Evolutionary conservation across 2,329 filamentous ascomycete species (phyloP).

Genomic region (Pseudocercospora vitis): DNA sequence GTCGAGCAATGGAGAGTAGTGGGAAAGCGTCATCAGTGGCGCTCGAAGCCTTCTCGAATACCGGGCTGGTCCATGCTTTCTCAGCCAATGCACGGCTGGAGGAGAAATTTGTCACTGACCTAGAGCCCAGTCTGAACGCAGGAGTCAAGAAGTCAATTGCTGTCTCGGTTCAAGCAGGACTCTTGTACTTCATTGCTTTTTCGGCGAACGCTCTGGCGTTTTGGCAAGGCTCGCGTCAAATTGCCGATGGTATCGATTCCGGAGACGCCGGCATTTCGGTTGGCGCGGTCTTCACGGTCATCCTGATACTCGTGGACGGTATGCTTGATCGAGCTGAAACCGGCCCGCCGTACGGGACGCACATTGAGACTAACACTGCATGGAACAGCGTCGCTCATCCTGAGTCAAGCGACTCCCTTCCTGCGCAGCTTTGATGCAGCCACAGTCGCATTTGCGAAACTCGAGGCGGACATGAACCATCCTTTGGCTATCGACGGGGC

Average conservation of each 20-base stretch:
- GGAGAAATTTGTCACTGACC: constrained; percentile 56
- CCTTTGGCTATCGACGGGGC: constrained; percentile 43
- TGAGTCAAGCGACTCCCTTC: constrained; percentile 49
- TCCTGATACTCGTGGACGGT: constrained; percentile 56
- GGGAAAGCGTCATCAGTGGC: constrained; percentile 63
- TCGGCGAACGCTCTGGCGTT: constrained; percentile 67
- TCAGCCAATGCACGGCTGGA: constrained; percentile 61
- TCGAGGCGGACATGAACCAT: constrained; percentile 59
- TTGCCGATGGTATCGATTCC: constrained; percentile 46
- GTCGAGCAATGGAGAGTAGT: constrained; percentile 53
- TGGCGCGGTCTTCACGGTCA: constrained; percentile 56
- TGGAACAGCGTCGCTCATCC: constrained; percentile 42
- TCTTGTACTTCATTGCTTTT: constrained; percentile 68
- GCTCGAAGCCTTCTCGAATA: constrained; percentile 61
- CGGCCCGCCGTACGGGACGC: too few relatives aligned
- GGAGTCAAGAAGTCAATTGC: constrained; percentile 60
- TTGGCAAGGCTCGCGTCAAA: constrained; percentile 63
- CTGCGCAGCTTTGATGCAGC: constrained; percentile 53
- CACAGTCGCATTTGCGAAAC: constrained; percentile 57
- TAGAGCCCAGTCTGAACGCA: constrained; percentile 52
- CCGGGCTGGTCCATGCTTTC: constrained; percentile 47
- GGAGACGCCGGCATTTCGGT: constrained; percentile 22
- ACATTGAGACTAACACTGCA: background rate
- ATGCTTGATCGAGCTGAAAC: too few relatives aligned
- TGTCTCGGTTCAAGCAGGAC: constrained; percentile 59